Evolutionary conservation across 2,329 filamentous ascomycete genomes (phyloP).

Genomic region (Sarocladiaceae sp.): DNA sequence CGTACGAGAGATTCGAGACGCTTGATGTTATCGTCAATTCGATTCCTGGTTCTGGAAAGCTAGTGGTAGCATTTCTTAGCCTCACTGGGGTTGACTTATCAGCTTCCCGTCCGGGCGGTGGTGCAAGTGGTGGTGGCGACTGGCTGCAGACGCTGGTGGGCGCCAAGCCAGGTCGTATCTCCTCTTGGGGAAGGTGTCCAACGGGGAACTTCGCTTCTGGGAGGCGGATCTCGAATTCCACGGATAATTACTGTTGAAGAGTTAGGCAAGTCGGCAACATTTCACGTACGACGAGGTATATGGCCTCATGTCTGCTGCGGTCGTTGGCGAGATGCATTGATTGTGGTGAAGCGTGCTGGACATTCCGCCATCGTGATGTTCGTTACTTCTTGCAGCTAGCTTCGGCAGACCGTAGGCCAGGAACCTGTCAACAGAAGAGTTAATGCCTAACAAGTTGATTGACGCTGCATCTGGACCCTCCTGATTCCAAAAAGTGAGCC

Average conservation of each 20-base stretch:
- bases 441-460: not conserved
- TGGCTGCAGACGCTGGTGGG: not conserved
- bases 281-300: not conserved
- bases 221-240: too few species aligned
- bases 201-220: too few species aligned
- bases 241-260: not conserved
- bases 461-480: not conserved
- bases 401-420: too few species aligned
- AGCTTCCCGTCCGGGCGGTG: not conserved
- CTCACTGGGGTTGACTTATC: not conserved
- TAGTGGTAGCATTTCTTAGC: not conserved
- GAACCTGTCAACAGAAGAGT: not conserved
- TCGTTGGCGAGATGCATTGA: too few species aligned
- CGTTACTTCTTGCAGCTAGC: too few species aligned
- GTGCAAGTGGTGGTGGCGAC: not conserved
- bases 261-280: not conserved
- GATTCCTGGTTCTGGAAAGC: too few species aligned
- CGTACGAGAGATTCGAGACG: too few species aligned
- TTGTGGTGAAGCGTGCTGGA: too few species aligned
- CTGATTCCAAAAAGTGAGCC: too few species aligned
- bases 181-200: conserved; percentile 3
- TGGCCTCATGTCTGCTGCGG: too few species aligned
- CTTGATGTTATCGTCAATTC: too few species aligned
- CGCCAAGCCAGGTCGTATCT: conserved; percentile 3
- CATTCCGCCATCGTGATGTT: too few species aligned